Evolutionary conservation across 1,139 yeast species (phyloP).

Genomic region (Geotrichum aggregatum): DNA sequence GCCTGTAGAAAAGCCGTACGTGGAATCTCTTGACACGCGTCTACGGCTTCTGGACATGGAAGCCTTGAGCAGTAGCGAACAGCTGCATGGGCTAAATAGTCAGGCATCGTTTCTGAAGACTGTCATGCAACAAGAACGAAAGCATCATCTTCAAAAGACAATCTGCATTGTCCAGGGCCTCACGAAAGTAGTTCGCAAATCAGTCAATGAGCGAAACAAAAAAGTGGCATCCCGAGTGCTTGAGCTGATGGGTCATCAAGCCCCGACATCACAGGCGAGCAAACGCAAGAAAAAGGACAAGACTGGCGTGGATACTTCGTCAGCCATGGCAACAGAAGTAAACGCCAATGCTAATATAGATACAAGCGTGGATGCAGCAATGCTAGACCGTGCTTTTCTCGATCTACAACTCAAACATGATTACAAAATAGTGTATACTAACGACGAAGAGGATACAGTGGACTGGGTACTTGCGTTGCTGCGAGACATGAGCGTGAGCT

Average conservation of each 20-base stretch:
- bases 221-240: conserved; percentile 27
- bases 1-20: background rate
- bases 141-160: conserved; percentile 6
- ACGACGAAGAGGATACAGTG: conserved; percentile 24
- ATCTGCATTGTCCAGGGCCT: conserved; percentile 31
- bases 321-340: too few species aligned
- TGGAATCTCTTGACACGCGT: background rate
- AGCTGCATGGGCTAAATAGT: background rate
- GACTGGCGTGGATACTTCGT: too few species aligned
- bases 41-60: background rate
- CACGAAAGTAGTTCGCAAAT: conserved; percentile 22
- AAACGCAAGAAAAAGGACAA: conserved; percentile 2
- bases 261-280: background rate
- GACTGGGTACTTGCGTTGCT: conserved; percentile 29
- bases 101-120: background rate
- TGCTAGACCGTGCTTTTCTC: conserved; percentile 16
- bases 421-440: conserved; percentile 26
- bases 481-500: conserved; percentile 27
- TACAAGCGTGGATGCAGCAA: background rate
- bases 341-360: too few species aligned
- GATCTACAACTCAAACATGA: conserved; percentile 24
- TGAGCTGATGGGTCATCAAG: conserved; percentile 23
- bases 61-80: background rate
- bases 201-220: conserved; percentile 23
- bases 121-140: background rate